Percentiles rank a stretch among this genome's conserved stretches.
phyloP scores from a whole-genome alignment of 768 basidiomycete genomes.

The Crucibulum laeve region DNA sequence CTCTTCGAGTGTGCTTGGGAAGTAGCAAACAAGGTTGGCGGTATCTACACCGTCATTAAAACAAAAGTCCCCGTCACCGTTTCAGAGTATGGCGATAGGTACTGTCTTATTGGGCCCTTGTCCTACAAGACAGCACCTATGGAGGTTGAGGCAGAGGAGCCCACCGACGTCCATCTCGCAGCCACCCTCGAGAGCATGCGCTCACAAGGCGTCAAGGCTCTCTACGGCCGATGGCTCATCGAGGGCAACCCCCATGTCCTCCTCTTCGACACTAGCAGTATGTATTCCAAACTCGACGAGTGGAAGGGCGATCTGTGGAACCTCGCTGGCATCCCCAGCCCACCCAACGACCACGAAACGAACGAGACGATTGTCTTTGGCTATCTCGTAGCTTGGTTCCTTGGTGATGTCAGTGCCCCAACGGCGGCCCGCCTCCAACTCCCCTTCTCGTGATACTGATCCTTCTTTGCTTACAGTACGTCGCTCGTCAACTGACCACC shows the following conservation, averaged over 20 bases:
- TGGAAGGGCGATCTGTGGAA: conserved; percentile 99
- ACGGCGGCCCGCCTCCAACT: conserved; percentile 5
- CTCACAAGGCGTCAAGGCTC: conserved; percentile 83
- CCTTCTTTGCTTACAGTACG: conserved; percentile 48
- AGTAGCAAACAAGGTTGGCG: conserved; percentile 98
- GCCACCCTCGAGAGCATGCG: conserved; percentile 79
- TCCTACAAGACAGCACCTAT: conserved; percentile 98
- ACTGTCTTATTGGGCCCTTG: conserved; percentile 96
- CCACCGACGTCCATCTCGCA: conserved; percentile 75
- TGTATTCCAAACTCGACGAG: conserved; percentile 86
- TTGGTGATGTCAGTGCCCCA: conserved; percentile 78
- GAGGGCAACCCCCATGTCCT: conserved; percentile 95
- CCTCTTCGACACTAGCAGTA: conserved; percentile 91
- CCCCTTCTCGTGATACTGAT: conserved; percentile 1
- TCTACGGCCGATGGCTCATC: conserved; percentile 98
- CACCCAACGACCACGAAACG: conserved; percentile 94
- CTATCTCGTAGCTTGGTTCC: conserved; percentile 98
- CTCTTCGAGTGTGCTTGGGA: conserved; percentile 98
- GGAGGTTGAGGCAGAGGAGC: conserved; percentile 96
- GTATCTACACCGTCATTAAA: conserved; percentile 99
- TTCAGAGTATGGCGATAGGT: conserved; percentile 91
- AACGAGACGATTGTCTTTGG: conserved; percentile 98
- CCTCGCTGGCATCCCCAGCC: conserved; percentile 94
- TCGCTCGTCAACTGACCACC: conserved; percentile 71
- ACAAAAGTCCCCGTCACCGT: conserved; percentile 99